phyloP scores from a whole-genome alignment of 2,329 filamentous ascomycete species.

The Fonsecaea nubica region DNA sequence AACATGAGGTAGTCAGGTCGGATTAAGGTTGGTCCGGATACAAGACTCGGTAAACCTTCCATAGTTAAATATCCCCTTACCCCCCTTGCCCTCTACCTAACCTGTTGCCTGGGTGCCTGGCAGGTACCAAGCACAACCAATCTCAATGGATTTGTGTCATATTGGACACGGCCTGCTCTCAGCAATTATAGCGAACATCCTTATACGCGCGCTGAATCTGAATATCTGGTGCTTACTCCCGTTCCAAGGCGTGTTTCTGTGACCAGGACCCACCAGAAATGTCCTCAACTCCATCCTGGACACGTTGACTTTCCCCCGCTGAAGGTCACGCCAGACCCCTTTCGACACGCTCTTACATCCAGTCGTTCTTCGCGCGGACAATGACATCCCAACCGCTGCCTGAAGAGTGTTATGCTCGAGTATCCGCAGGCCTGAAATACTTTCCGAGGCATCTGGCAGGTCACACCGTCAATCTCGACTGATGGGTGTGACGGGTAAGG shows the following conservation, averaged over 20 bases:
- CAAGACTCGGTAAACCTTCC: not conserved
- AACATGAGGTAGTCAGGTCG: not conserved
- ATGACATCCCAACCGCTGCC: conserved; percentile 11
- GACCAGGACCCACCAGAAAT: too few relatives aligned
- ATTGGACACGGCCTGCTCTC: too few relatives aligned
- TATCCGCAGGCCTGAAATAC: conserved; percentile 22
- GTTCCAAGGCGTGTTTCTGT: too few relatives aligned
- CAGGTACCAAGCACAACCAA: too few relatives aligned
- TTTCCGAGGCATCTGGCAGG: conserved; percentile 13
- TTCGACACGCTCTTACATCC: not conserved
- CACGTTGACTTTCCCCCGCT: too few relatives aligned
- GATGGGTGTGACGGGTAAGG: conserved; percentile 19
- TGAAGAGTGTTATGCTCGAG: conserved; percentile 20
- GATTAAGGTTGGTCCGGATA: not conserved
- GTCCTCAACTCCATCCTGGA: too few relatives aligned
- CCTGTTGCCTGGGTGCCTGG: too few relatives aligned
- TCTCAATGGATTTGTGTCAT: too few relatives aligned
- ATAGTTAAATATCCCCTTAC: not conserved
- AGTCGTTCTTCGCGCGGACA: not conserved
- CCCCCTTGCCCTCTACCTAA: not conserved
- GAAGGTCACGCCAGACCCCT: not conserved
- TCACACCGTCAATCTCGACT: conserved; percentile 24
- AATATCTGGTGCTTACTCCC: too few relatives aligned
- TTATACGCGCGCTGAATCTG: too few relatives aligned
- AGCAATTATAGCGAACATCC: too few relatives aligned